Evolutionary conservation across 768 basidiomycete species (phyloP).

Genomic region (Auricularia heimuer): DNA sequence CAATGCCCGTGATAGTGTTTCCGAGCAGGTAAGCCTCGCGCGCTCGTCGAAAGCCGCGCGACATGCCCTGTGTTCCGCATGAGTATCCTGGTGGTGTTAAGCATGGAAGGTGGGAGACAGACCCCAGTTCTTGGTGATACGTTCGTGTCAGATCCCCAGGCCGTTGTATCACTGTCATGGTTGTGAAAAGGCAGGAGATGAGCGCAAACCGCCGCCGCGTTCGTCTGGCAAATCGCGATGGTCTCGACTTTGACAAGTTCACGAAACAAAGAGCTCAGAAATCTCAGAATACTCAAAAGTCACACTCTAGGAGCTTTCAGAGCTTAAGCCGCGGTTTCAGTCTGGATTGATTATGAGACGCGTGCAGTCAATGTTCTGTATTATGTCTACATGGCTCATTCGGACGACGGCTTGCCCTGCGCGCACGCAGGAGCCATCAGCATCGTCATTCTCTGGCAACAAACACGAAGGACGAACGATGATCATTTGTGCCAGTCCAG

Average conservation of each 20-base stretch:
- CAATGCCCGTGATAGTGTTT: conserved; percentile 70
- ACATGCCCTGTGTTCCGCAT: conserved; percentile 52
- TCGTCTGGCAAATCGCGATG: too few species aligned
- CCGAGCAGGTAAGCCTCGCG: conserved; percentile 70
- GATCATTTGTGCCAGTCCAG: conserved; percentile 39
- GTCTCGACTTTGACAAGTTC: too few species aligned
- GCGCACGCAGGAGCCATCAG: not conserved
- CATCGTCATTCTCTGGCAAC: not conserved
- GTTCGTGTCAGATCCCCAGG: conserved; percentile 13
- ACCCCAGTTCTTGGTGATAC: conserved; percentile 13
- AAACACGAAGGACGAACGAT: conserved; percentile 19
- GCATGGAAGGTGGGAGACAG: too few species aligned
- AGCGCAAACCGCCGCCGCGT: not conserved
- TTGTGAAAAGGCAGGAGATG: not conserved
- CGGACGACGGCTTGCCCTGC: not conserved
- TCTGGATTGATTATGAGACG: too few species aligned
- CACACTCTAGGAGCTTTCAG: too few species aligned
- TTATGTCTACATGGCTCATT: not conserved
- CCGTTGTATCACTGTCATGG: not conserved
- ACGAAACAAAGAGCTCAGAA: too few species aligned
- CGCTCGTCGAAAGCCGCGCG: conserved; percentile 78
- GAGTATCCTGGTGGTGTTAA: not conserved
- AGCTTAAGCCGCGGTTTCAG: too few species aligned
- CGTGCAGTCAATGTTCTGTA: not conserved
- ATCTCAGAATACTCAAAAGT: too few species aligned